Percentiles rank a stretch among this genome's conserved stretches.
These are phyloP conservation scores for Eucalyptus pauciflora DNA, from an alignment of 345 rosid species.

Conservation along the genomic window DNA sequence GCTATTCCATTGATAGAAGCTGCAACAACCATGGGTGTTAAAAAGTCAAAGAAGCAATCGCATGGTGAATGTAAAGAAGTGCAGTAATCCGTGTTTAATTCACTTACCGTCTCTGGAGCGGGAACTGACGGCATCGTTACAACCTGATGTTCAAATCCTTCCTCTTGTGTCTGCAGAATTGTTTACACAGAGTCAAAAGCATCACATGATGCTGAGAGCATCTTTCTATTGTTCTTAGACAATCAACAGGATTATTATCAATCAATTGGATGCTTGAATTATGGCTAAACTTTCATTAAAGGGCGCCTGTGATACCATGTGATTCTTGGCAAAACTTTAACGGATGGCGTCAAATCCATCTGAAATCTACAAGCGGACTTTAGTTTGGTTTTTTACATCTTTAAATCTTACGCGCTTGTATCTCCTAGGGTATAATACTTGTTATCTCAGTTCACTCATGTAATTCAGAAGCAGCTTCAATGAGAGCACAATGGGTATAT, in stretches of 20 bases:
- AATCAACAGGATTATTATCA: neutral
- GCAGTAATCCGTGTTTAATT: neutral
- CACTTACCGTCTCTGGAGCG: conserved; percentile 62
- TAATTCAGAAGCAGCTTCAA: neutral
- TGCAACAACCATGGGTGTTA: conserved; percentile 20
- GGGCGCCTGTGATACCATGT: neutral
- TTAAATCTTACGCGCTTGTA: neutral
- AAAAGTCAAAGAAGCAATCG: neutral
- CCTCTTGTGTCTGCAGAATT: conserved; percentile 49
- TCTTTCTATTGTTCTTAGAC: neutral
- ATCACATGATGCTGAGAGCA: neutral
- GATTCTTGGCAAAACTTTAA: neutral
- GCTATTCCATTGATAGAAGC: conserved; percentile 80
- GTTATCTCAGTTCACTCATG: neutral
- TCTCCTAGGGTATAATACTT: neutral
- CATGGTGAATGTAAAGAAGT: neutral
- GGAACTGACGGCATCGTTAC: conserved; percentile 60
- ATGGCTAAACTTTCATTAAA: neutral
- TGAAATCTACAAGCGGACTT: neutral
- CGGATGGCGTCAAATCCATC: neutral
- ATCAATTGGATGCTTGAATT: neutral
- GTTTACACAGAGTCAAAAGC: neutral
- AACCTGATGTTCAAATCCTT: conserved; percentile 72
- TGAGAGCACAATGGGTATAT: neutral
- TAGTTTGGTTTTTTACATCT: neutral